A percentile compares a stretch with the other conserved stretches of the same genome.
phyloP scores from a whole-genome alignment of 176 grass and related monocot species.

The Saccharum officinarum region DNA sequence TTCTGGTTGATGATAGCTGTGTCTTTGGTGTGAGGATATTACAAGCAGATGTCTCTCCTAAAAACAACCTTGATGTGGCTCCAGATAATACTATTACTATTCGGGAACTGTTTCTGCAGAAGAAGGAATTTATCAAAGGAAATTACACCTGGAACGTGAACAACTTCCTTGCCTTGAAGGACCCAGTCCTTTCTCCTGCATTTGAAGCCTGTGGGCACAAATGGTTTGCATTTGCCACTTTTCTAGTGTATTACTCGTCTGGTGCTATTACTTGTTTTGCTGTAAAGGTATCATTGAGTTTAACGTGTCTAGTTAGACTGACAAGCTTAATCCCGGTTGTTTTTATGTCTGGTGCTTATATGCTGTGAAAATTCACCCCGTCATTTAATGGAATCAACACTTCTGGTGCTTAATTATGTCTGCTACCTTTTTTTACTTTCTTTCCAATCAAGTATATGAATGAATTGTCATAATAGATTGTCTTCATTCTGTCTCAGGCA shows the following conservation, averaged over 20 bases:
- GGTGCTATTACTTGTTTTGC: background rate
- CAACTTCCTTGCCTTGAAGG: conserved; percentile 1
- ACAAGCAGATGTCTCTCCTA: background rate
- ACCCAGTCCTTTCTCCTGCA: background rate
- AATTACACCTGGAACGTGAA: conserved; percentile 35
- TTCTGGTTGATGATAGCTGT: conserved; percentile 40
- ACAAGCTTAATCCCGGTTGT: background rate
- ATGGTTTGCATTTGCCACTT: conserved; percentile 20
- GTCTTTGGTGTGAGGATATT: conserved; percentile 38
- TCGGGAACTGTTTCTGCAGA: conserved; percentile 32
- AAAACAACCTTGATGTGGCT: conserved; percentile 14
- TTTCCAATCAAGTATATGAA: background rate
- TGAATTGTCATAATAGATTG: background rate
- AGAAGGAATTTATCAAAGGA: conserved; percentile 33
- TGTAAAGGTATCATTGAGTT: background rate
- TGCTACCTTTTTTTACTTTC: background rate
- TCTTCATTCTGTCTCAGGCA: conserved; percentile 4
- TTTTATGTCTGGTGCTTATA: background rate
- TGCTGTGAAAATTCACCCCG: background rate
- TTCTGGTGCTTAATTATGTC: background rate
- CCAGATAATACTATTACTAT: conserved; percentile 4
- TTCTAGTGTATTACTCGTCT: background rate
- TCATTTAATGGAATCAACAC: background rate
- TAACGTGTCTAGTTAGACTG: background rate
- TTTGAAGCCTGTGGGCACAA: conserved; percentile 25